Percentiles rank a stretch among this genome's conserved stretches.
Conservation (phyloP, 371 early-diverging fungal genomes). For the Antonospora locustae region DNA sequence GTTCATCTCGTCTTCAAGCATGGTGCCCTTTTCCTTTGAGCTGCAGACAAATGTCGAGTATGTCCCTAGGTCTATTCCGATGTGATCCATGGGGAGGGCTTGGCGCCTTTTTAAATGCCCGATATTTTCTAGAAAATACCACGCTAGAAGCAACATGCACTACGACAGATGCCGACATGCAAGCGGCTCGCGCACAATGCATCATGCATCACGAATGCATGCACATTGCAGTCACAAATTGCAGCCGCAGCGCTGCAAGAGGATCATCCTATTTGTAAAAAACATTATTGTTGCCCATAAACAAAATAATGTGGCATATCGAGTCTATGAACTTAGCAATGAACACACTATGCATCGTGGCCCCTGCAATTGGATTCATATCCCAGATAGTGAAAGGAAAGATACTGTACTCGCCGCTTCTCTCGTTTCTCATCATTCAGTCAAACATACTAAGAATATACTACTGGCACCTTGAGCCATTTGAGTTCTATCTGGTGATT, state of each 20-base stretch:
- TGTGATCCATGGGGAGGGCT: constrained; percentile 20
- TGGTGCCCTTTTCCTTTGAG: constrained; percentile 28
- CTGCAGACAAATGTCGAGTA: constrained; percentile 38
- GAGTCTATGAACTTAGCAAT: background rate
- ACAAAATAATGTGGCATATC: background rate
- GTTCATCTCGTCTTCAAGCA: constrained; percentile 32
- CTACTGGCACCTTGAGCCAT: constrained; percentile 11
- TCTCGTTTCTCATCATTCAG: constrained; percentile 33
- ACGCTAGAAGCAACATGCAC: background rate
- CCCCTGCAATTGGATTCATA: constrained; percentile 33
- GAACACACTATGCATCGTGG: background rate
- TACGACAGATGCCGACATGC: background rate
- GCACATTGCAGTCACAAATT: background rate
- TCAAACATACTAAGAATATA: constrained; percentile 42
- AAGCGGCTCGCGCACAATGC: background rate
- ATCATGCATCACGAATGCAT: background rate
- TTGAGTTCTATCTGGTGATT: constrained; percentile 14
- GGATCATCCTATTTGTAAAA: background rate
- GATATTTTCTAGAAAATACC: constrained; percentile 1
- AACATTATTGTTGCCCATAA: background rate
- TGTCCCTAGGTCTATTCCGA: constrained; percentile 48
- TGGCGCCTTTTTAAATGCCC: background rate
- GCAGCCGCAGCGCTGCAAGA: background rate
- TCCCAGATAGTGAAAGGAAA: constrained; percentile 39
- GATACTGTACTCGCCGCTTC: constrained; percentile 35